Evolutionary conservation across 345 rosid species (phyloP), one percentile per base, ranked within the genome.

Genomic region (Viola odorata): DNA sequence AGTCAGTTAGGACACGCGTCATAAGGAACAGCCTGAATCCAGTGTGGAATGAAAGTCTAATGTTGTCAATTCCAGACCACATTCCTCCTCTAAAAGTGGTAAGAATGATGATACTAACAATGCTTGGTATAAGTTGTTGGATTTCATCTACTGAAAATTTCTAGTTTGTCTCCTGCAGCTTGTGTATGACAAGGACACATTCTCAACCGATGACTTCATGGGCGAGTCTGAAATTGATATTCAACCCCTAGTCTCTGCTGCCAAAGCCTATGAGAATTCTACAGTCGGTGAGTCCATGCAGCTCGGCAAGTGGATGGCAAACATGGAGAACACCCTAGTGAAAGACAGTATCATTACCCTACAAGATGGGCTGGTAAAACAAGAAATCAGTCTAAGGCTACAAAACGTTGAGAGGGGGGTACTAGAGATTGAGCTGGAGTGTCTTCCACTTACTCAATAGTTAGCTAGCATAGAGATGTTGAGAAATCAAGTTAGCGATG

Each of bases 151-250:
- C 59, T 23, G 50, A 63, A 48, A 67, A 23, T 37, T 58, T 65
- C 13, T 42, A 54, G 3, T 6, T 64, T 61, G 32, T 45, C 40
- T 0, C 63, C 15, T 78, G 67, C 90, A 90, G 97, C 65, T 84
- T 58, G 96, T 90, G 61, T 90, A 83, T 48, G 99, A 94, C 60
- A 94, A 90, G 71, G 99, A 94, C 69, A 88, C 84, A 8, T 94
- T 94, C 75, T 63, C 83, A 41, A 72, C 85, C 0, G 96, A 94
- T 63, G 97, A 94, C 80, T 94, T 90, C 69, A 94, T 90, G 97
- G 99, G 99, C 42, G 97, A 89, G 59, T 92, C 97, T 0, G 97
- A 94, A 78, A 88, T 94, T n/a, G 96, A 94, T 79, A 94, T 91
- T 63, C 95, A 94, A 71, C 91, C 97, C 6, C 80, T 94, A 60